Percentiles rank a stretch among this genome's conserved stretches.
Conservation (phyloP, 306 rosid genomes). For the Corylus americana region DNA sequence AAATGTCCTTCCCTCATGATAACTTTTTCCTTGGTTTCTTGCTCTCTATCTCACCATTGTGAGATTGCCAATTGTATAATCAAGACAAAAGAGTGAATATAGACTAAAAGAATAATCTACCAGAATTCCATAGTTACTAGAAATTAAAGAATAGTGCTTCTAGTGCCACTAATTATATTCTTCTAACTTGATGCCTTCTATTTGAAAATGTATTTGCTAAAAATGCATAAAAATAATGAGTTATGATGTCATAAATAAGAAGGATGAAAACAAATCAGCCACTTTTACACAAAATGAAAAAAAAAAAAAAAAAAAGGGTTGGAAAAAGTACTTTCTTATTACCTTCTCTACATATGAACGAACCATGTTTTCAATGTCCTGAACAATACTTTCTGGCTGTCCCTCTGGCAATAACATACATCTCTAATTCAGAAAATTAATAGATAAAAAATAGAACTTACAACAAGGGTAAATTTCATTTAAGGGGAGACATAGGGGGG, state of each 20-base stretch:
- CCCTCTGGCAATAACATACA: slow-evolving; percentile 54
- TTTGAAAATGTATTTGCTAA: neutral
- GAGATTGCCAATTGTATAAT: neutral
- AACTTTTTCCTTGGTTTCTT: neutral
- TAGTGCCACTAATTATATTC: neutral
- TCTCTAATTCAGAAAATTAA: slow-evolving; percentile 15
- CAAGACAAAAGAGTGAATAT: neutral
- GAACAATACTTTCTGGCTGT: slow-evolving; percentile 71
- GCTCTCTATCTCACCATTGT: neutral
- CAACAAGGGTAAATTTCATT: slow-evolving; percentile 1
- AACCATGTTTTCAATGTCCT: slow-evolving; percentile 76
- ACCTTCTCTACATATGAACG: slow-evolving; percentile 74
- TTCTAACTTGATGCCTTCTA: neutral
- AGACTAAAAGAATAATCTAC: neutral
- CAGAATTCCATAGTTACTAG: neutral
- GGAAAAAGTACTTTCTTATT: slow-evolving; percentile 14
- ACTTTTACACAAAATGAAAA: neutral
- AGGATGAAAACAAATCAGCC: neutral
- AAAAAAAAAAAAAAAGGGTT: neutral
- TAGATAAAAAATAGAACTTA: neutral
- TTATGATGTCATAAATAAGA: neutral
- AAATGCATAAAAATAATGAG: neutral
- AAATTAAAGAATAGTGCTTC: neutral
- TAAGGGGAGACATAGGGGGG: neutral
- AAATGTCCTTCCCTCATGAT: neutral